Base-by-base conservation (phyloP, 768 basidiomycete genomes). In the Pholiota conissans region DNA sequence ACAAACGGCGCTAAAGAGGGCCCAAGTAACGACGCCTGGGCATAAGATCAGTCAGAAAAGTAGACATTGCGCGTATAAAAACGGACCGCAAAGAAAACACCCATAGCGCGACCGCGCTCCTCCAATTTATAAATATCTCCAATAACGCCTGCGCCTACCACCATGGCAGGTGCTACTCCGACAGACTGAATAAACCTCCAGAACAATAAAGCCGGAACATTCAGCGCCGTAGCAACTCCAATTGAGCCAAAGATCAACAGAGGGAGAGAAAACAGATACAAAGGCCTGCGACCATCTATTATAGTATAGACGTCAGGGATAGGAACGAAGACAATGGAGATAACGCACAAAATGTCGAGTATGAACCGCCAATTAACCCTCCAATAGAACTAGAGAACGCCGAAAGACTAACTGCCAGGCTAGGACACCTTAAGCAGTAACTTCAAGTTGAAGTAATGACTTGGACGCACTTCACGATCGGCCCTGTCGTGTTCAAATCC, bases 61-160 rank as follows among this genome's bases (percentile, higher is more conserved):
- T 28, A 40, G 3, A 22, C n/a, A 28, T 29, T 24, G 57, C 2
- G 28, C 14, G 3, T 8, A 3, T 1, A 48, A 27, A 6, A 52
- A 26, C 73, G 50, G 40, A 85, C 84, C 1, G 74, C 80, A 52
- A 83, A 76, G 66, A 83, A 86, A 1, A 84, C 68, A 0, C 85
- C 86, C 74, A 87, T 82, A 0, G 83, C 84, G 3, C 77, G 73
- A 2, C 76, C 84, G 26, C 86, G 73, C 59, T 88, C 83, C 54
- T 89, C 88, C 2, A 87, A 64, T 49, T 70, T 78, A 68, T 87
- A 89, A 2, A 90, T 85, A 63, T 89, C 87, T 0, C 84, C 84
- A 26, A 89, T 84, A 5, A 84, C 79, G 1, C 80, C 87, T 0
- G 79, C 77, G 14, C 79, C 90, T 52, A 82, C 76, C n/a, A 79